Conservation (phyloP, 129 eudicot species). For the Dittrichia graveolens region DNA sequence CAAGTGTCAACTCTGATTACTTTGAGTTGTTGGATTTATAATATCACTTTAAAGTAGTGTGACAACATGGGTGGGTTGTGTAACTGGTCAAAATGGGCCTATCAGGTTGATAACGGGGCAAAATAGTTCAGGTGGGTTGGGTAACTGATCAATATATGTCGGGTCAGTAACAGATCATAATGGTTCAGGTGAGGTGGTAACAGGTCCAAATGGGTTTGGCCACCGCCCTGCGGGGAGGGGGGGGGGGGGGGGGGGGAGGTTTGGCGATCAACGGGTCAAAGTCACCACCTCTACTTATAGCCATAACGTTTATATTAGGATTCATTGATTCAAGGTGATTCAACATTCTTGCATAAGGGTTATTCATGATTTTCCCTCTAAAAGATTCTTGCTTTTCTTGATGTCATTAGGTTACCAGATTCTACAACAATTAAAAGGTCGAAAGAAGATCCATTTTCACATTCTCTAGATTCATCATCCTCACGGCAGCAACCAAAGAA, state of each 20-base stretch:
- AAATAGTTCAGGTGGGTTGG: too few species aligned
- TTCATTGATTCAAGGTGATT: background rate
- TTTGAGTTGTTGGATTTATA: background rate
- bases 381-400: background rate
- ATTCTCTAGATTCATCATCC: conserved; percentile 38
- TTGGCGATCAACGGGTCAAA: too few species aligned
- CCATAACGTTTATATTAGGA: background rate
- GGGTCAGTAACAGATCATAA: too few species aligned
- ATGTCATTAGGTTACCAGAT: conserved; percentile 33
- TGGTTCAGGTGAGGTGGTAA: too few species aligned
- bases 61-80: background rate
- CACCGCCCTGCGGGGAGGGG: too few species aligned
- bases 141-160: too few species aligned
- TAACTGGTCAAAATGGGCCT: background rate
- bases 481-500: conserved; percentile 40
- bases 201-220: too few species aligned
- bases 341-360: background rate
- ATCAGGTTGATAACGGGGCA: too few species aligned
- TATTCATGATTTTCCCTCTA: background rate
- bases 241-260: too few species aligned
- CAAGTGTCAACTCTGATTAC: background rate
- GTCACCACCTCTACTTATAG: background rate
- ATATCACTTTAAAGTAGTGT: background rate
- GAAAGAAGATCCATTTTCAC: conserved; percentile 36
- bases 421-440: conserved; percentile 35